Evolutionary conservation across 202 grass and related monocot species (phyloP), one percentile per base, ranked within the genome.

Genomic region (Schoenoplectus triqueter): DNA sequence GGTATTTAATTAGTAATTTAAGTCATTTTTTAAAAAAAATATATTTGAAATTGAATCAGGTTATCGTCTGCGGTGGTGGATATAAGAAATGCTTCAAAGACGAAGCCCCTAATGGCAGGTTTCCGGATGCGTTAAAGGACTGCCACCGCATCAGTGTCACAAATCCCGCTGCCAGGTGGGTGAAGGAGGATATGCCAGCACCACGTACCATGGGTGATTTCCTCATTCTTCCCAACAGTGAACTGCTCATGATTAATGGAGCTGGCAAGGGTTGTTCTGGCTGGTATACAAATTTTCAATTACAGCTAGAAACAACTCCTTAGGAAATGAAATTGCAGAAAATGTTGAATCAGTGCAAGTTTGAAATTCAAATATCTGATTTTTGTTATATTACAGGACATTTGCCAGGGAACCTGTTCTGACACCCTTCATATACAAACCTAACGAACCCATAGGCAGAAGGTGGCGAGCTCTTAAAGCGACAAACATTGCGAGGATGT

Each of bases 181-280:
- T 70, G 11, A 51, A 81, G 1, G 95, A 98, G 82, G 59, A 86
- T 39, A 95, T 98, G 95, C 91, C 92, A 19, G 45, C 83, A 10
- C 86, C 56, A 19, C 92, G 95, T 20, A 92, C 92, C 80, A 90
- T 95, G 92, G 92, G 92, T 6, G 92, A 98, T 91, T 85, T 98
- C 89, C 91, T 95, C 48, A 88, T 95, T 77, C 88, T 98, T 9
- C 95, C 95, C 54, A 93, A 87, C 59, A 89, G 82, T 54, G 92
- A 98, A 66, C 64, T 98, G 49, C 95, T 98, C n/a, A 82, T 98
- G 2, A 70, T 95, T 0, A 95, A 70, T 82, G 95, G 95, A 18
- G 95, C 89, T 5, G 51, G 81, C 60, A 92, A 84, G 81, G 95
- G 95, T 0, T 95, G 89, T 86, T 56, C 85, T 1, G 95, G 92